phyloP scores from a whole-genome alignment of 345 rosid genomes.

The Populus davidiana region DNA sequence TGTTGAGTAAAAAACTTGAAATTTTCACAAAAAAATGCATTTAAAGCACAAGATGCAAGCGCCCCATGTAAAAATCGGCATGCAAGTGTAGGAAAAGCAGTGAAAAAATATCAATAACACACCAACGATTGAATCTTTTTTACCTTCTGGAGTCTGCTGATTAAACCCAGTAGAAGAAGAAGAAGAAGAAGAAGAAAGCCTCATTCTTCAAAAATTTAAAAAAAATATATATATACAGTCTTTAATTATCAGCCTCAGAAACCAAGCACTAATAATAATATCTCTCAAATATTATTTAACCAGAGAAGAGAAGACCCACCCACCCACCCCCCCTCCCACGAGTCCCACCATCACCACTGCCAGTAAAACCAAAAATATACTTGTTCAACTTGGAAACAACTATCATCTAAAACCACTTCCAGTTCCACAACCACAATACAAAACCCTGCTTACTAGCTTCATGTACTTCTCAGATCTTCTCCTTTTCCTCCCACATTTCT shows the following conservation, averaged over 20 bases:
- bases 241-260: neutral
- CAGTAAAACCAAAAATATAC: neutral
- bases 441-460: neutral
- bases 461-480: neutral
- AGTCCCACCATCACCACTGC: neutral
- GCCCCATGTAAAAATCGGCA: neutral
- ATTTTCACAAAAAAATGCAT: neutral
- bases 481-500: neutral
- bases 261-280: neutral
- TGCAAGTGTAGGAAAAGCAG: neutral
- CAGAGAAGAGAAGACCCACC: neutral
- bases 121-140: neutral
- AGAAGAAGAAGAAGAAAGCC: neutral
- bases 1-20: neutral
- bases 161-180: neutral
- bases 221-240: neutral
- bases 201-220: neutral
- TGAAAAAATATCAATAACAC: neutral
- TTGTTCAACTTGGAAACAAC: neutral
- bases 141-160: neutral
- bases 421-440: neutral
- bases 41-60: neutral
- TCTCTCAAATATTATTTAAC: neutral
- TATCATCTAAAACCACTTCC: slow-evolving; percentile 1
- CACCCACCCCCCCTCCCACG: neutral